phyloP scores from a whole-genome alignment of 2,329 filamentous ascomycete genomes.

The Microcyclosporella mali region DNA sequence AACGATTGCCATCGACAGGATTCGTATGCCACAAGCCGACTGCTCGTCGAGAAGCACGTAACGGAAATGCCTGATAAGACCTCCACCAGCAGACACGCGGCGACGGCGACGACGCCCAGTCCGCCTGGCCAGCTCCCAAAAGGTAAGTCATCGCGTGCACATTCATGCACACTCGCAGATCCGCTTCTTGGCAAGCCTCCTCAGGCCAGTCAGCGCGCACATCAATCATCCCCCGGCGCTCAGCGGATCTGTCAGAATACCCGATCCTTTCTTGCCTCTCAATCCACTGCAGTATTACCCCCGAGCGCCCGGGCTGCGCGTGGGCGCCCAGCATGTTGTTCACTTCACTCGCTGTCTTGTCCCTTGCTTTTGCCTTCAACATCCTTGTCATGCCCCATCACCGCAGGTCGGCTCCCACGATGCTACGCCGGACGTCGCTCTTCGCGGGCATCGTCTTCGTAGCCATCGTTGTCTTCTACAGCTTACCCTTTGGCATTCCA shows the following conservation, averaged over 20 bases:
- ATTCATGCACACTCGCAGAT: conserved; percentile 4
- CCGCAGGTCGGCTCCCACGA: conserved; percentile 12
- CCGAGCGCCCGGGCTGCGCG: conserved; percentile 6
- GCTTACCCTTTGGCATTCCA: conserved; percentile 21
- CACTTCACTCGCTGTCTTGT: conserved; percentile 8
- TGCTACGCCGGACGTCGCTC: conserved; percentile 13
- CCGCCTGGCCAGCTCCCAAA: not conserved
- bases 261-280: not conserved
- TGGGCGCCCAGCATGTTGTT: conserved; percentile 5
- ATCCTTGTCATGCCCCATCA: conserved; percentile 7
- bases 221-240: conserved; percentile 3
- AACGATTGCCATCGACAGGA: too few species aligned
- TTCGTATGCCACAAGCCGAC: too few species aligned
- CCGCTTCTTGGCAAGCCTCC: conserved; percentile 3
- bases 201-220: conserved; percentile 5
- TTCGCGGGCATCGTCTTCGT: conserved; percentile 12
- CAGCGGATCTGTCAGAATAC: conserved; percentile 2
- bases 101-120: too few species aligned
- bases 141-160: conserved; percentile 7
- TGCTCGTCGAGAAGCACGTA: too few species aligned
- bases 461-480: conserved; percentile 16
- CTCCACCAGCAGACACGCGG: too few species aligned
- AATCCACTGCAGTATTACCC: conserved; percentile 2
- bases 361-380: conserved; percentile 9
- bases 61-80: too few species aligned